A percentile compares a stretch with the other conserved stretches of the same genome.
These are phyloP conservation scores for Sarocladium strictum DNA, from an alignment of 2,329 filamentous ascomycete species.

Conservation along the genomic window DNA sequence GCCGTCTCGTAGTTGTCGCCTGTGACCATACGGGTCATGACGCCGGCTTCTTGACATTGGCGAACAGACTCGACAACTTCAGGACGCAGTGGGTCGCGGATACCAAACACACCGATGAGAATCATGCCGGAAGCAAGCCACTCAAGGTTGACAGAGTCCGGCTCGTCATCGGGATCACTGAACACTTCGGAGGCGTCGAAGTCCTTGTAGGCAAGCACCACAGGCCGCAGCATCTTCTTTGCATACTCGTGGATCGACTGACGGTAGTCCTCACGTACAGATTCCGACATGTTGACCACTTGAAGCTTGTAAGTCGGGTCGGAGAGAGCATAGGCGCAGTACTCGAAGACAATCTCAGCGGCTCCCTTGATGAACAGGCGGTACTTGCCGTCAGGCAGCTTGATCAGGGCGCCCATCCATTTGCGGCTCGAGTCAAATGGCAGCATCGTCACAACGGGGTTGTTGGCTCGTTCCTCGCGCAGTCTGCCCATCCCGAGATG, in stretches of 20 bases:
- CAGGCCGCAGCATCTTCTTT: slow-evolving; percentile 63
- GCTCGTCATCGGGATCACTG: slow-evolving; percentile 35
- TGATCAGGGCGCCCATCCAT: slow-evolving; percentile 48
- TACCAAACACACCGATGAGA: slow-evolving; percentile 63
- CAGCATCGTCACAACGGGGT: slow-evolving; percentile 38
- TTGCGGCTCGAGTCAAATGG: slow-evolving; percentile 48
- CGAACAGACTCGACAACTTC: slow-evolving; percentile 55
- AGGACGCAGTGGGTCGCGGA: slow-evolving; percentile 56
- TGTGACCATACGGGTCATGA: slow-evolving; percentile 58
- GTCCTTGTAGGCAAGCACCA: slow-evolving; percentile 69
- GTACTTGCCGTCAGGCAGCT: slow-evolving; percentile 32
- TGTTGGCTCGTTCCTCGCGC: slow-evolving; percentile 36
- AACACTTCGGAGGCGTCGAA: slow-evolving; percentile 54
- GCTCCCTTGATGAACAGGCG: slow-evolving; percentile 49
- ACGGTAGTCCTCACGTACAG: slow-evolving; percentile 35
- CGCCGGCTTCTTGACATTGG: slow-evolving; percentile 55
- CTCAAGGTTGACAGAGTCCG: slow-evolving; percentile 35
- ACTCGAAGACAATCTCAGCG: slow-evolving; percentile 45
- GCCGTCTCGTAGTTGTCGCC: slow-evolving; percentile 26
- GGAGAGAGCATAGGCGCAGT: slow-evolving; percentile 37
- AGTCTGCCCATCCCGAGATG: slow-evolving; percentile 42
- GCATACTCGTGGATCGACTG: slow-evolving; percentile 51
- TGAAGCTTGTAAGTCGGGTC: slow-evolving; percentile 28
- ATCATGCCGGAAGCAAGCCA: slow-evolving; percentile 52
- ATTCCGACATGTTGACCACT: slow-evolving; percentile 23